Percentiles rank a stretch among this genome's conserved stretches.
Evolutionary conservation across 805 yeast genomes (phyloP).

Genomic region (Kodamaea kaohsiungensis): DNA sequence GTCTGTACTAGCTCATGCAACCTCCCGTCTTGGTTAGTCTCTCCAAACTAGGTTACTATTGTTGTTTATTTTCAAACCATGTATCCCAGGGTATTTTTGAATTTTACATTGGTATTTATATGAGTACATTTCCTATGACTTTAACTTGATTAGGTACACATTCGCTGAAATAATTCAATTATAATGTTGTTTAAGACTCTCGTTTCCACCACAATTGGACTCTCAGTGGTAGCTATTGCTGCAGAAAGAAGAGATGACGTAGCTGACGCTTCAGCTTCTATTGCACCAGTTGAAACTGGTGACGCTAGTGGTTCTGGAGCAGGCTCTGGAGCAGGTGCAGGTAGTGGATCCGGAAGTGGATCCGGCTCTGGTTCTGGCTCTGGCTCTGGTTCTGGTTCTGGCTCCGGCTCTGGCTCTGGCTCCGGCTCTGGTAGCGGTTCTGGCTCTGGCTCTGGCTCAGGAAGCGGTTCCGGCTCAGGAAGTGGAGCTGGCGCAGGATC

Average conservation of each 20-base stretch:
- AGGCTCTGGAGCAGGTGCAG: neutral
- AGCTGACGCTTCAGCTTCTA: neutral
- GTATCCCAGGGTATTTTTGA: neutral
- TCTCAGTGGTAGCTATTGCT: neutral
- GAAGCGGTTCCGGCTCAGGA: slow-evolving; percentile 1
- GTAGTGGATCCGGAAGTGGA: neutral
- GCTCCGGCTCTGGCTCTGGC: slow-evolving; percentile 2
- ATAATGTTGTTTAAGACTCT: neutral
- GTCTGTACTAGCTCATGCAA: neutral
- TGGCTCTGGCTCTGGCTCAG: slow-evolving; percentile 1
- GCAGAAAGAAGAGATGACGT: neutral
- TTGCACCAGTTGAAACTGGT: neutral
- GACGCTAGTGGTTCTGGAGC: slow-evolving; percentile 1
- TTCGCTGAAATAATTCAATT: neutral
- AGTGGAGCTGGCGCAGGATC: neutral
- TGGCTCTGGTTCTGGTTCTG: slow-evolving; percentile 1
- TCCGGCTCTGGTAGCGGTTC: neutral
- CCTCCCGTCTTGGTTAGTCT: neutral
- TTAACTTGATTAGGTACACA: neutral
- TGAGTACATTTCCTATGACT: neutral
- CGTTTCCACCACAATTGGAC: neutral
- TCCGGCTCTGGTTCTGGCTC: neutral
- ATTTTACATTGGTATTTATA: neutral
- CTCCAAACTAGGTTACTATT: neutral
- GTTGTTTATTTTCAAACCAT: neutral